A percentile compares a stretch with the other conserved stretches of the same genome.
Evolutionary conservation across 108 stramenopile species (phyloP).

Genomic region (Fistulifera pelliculosa): DNA sequence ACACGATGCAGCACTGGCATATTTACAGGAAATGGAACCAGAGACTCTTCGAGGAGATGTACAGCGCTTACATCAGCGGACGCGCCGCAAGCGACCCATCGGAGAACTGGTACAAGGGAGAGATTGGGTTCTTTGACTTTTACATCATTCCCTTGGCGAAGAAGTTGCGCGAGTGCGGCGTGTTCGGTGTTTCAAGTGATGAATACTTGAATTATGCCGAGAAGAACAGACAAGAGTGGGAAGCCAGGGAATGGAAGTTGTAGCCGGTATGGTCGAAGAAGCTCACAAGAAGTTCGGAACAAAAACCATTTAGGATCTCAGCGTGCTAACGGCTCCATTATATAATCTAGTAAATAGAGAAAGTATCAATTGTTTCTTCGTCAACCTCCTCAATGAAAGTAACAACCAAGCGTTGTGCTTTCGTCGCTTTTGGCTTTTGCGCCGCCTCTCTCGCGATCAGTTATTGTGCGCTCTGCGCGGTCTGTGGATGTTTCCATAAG

Average conservation of each 20-base stretch:
- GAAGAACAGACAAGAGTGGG: slow-evolving; percentile 35
- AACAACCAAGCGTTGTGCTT: too few relatives aligned
- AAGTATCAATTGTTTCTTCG: too few relatives aligned
- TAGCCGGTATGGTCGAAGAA: slow-evolving; percentile 4
- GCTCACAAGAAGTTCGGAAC: slow-evolving; percentile 1
- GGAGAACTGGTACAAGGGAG: slow-evolving; percentile 43
- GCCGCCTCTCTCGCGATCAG: too few relatives aligned
- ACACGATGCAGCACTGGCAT: slow-evolving; percentile 34
- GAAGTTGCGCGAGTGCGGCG: slow-evolving; percentile 38
- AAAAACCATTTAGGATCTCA: too few relatives aligned
- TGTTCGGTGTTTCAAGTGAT: slow-evolving; percentile 38
- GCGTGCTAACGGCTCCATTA: too few relatives aligned
- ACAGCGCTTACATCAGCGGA: not conserved
- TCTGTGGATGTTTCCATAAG: too few relatives aligned
- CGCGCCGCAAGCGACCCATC: slow-evolving; percentile 4
- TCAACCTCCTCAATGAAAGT: too few relatives aligned
- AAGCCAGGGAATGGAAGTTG: slow-evolving; percentile 27
- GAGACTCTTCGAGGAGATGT: not conserved
- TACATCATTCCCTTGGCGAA: slow-evolving; percentile 50
- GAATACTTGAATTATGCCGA: slow-evolving; percentile 35
- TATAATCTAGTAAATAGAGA: too few relatives aligned
- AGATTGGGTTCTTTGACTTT: slow-evolving; percentile 42
- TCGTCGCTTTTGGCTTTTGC: too few relatives aligned
- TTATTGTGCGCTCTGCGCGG: too few relatives aligned
- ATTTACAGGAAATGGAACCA: not conserved